phyloP scores from a whole-genome alignment of 1,284 basidiomycete species.

The Ustilago trichophora region DNA sequence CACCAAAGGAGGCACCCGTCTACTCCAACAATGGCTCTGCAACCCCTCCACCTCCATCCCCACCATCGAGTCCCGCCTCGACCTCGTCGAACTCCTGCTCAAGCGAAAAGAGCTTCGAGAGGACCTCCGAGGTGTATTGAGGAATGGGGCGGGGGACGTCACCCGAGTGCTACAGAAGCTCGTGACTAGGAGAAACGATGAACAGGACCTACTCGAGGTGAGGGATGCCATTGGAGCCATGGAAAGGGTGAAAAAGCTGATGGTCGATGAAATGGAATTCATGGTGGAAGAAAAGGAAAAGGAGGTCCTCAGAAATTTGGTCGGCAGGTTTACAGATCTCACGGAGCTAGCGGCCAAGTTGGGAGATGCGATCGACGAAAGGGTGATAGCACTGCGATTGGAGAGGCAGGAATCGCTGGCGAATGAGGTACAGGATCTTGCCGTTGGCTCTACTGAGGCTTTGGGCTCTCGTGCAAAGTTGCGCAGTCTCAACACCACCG shows the following conservation, averaged over 20 bases:
- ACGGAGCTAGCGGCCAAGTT: slow-evolving; percentile 38
- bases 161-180: slow-evolving; percentile 59
- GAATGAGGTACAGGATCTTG: slow-evolving; percentile 25
- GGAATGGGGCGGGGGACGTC: slow-evolving; percentile 55
- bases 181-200: slow-evolving; percentile 52
- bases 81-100: slow-evolving; percentile 54
- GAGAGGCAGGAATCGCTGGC: slow-evolving; percentile 52
- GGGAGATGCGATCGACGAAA: slow-evolving; percentile 60
- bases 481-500: too few species aligned
- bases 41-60: slow-evolving; percentile 51
- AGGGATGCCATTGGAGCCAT: slow-evolving; percentile 55
- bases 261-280: slow-evolving; percentile 17
- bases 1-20: slow-evolving; percentile 58
- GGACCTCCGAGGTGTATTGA: slow-evolving; percentile 44
- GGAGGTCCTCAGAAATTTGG: slow-evolving; percentile 7
- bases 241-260: slow-evolving; percentile 14
- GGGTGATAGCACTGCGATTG: slow-evolving; percentile 57
- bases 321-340: slow-evolving; percentile 30
- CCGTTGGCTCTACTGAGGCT: slow-evolving; percentile 1
- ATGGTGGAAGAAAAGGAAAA: background rate
- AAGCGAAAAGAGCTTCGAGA: slow-evolving; percentile 38
- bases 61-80: slow-evolving; percentile 49
- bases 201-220: slow-evolving; percentile 62
- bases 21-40: slow-evolving; percentile 60
- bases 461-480: too few species aligned